These are phyloP conservation scores for Trichoderma reesei DNA, from an alignment of 495 filamentous ascomycete genomes.

Conservation along the genomic window DNA sequence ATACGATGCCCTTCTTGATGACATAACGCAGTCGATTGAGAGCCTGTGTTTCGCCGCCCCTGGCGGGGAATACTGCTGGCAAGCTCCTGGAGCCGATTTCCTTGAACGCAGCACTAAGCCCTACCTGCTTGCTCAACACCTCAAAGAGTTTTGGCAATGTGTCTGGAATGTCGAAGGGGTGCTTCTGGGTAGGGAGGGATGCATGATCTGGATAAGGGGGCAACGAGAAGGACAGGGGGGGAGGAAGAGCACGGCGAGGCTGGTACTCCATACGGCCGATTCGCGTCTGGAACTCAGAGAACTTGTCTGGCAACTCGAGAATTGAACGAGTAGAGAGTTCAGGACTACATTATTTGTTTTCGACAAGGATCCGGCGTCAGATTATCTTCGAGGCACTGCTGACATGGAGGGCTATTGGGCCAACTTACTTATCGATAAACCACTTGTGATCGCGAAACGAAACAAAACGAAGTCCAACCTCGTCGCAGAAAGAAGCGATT, in stretches of 20 bases:
- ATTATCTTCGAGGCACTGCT: neutral
- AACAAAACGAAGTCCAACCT: slow-evolving; percentile 44
- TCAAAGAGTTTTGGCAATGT: slow-evolving; percentile 38
- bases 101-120: slow-evolving; percentile 25
- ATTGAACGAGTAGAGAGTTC: slow-evolving; percentile 27
- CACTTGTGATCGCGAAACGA: slow-evolving; percentile 63
- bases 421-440: slow-evolving; percentile 58
- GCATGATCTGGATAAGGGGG: slow-evolving; percentile 39
- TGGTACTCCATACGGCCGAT: slow-evolving; percentile 53
- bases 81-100: slow-evolving; percentile 19
- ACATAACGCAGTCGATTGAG: slow-evolving; percentile 47
- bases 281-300: slow-evolving; percentile 56
- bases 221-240: slow-evolving; percentile 32
- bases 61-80: neutral
- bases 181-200: slow-evolving; percentile 41
- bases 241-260: slow-evolving; percentile 41
- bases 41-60: slow-evolving; percentile 51
- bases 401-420: neutral
- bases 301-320: slow-evolving; percentile 53
- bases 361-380: too few relatives aligned
- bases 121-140: slow-evolving; percentile 40
- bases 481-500: slow-evolving; percentile 37
- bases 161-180: slow-evolving; percentile 51
- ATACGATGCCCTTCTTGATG: slow-evolving; percentile 45
- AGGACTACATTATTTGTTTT: slow-evolving; percentile 22